phyloP scores from a whole-genome alignment of 2,329 filamentous ascomycete species.

The Xylaria multiplex region DNA sequence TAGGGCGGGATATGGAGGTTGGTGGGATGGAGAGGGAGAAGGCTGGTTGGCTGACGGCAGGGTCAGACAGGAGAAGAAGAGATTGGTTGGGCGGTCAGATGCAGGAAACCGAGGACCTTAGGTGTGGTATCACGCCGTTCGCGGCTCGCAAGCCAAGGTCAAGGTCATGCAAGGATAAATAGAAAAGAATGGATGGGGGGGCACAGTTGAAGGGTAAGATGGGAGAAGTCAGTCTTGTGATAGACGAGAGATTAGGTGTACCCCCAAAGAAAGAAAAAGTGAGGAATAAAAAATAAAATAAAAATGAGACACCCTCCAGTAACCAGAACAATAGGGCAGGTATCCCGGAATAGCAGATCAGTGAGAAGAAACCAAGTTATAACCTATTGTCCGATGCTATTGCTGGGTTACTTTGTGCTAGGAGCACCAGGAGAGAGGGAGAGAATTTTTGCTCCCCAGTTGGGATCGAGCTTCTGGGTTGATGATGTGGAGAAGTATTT shows the following conservation, averaged over 20 bases:
- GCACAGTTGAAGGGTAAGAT: not conserved
- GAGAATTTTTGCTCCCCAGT: constrained; percentile 31
- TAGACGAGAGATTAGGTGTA: constrained; percentile 8
- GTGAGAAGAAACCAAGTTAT: not conserved
- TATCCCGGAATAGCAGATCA: not conserved
- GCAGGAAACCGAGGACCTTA: constrained; percentile 44
- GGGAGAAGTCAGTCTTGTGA: constrained; percentile 10
- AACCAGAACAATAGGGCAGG: constrained; percentile 7
- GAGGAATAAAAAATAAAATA: not conserved
- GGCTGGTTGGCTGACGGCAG: constrained; percentile 44
- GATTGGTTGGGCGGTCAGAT: constrained; percentile 47
- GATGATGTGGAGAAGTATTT: constrained; percentile 25
- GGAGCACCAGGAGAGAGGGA: constrained; percentile 7
- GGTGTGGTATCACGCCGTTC: constrained; percentile 40
- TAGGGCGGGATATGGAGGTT: constrained; percentile 34
- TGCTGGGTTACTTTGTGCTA: constrained; percentile 5
- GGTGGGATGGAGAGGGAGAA: constrained; percentile 38
- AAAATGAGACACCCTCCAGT: not conserved
- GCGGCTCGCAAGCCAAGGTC: constrained; percentile 39
- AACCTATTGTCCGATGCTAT: not conserved
- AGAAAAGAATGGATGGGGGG: constrained; percentile 11
- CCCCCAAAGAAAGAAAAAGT: not conserved
- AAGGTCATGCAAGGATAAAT: constrained; percentile 25
- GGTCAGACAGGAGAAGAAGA: constrained; percentile 43
- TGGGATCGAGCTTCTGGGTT: constrained; percentile 15